These are phyloP conservation scores for Chenopodium suecicum DNA, from an alignment of 148 eudicot species.

Conservation along the genomic window DNA sequence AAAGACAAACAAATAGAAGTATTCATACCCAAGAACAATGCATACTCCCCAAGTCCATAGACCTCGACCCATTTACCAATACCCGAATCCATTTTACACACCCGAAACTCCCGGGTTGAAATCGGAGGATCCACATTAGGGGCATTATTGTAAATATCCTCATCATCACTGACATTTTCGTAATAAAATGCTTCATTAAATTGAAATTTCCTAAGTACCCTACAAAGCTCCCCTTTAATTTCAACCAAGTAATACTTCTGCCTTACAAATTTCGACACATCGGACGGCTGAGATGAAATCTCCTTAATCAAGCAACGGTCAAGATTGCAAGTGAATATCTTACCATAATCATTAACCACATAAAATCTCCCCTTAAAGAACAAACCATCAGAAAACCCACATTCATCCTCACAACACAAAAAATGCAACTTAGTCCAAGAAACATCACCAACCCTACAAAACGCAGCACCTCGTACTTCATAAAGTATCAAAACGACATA, in stretches of 20 bases:
- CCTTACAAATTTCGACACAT: background rate
- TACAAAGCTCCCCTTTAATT: slow-evolving; percentile 14
- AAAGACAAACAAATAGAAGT: slow-evolving; percentile 23
- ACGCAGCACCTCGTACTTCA: background rate
- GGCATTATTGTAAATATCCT: background rate
- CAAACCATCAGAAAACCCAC: slow-evolving; percentile 20
- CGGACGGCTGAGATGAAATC: background rate
- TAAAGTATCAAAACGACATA: slow-evolving; percentile 26
- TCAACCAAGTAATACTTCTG: slow-evolving; percentile 29
- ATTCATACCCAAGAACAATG: slow-evolving; percentile 27
- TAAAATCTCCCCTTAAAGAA: slow-evolving; percentile 16
- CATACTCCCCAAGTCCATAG: slow-evolving; percentile 10
- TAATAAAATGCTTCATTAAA: slow-evolving; percentile 11
- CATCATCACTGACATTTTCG: background rate
- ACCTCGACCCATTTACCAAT: slow-evolving; percentile 18
- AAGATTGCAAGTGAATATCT: slow-evolving; percentile 12
- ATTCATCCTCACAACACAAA: background rate
- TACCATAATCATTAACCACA: slow-evolving; percentile 21
- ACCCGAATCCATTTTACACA: slow-evolving; percentile 16
- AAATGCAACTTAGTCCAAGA: slow-evolving; percentile 11
- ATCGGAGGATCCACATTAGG: too few species aligned
- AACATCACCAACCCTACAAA: slow-evolving; percentile 13
- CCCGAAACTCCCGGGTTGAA: slow-evolving; percentile 17
- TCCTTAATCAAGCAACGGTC: background rate
- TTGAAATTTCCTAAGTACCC: slow-evolving; percentile 16